Base-by-base conservation (phyloP, 352 stramenopile genomes). In the Phytophthora colocasiae region DNA sequence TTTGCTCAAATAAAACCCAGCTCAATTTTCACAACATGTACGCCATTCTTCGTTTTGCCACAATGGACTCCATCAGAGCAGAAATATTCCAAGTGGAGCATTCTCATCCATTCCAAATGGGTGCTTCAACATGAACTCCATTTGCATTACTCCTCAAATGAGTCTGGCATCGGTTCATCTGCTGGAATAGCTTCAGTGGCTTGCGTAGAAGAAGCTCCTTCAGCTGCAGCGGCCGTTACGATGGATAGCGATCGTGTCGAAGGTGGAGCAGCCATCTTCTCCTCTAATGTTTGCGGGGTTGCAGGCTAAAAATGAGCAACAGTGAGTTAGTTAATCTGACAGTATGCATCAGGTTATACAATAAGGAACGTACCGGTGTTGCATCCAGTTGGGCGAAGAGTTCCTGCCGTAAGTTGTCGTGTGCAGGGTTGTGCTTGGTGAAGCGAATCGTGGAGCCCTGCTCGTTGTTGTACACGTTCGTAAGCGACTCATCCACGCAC, bases 401-500 rank as follows among this genome's bases (percentile, higher is more conserved):
- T 46, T 95, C 87, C 26, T 86, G 74, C 15, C 85, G 83, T 40
- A 95, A 49, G 46, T 89, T 92, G 27, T 95, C 85, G 52, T 95
- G 87, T 17, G 85, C 85, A 0, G 87, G 87, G 36, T 83, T 93
- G 50, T 90, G 85, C 65, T 93, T 92, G 11, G 87, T 93, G 45
- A 95, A 95, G 43, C 83, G 87, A 47, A 95, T 91, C 8, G 84
- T 98, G 29, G 92, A 98, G 36, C 83, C 86, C 32, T 91, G 82
- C 26, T 98, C 91, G 70, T 98, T 98, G 43, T 93, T 90, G 78
- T 97, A 98, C 22, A 98, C 86, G 45, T 83, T 89, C 71, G 96
- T 90, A 44, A 98, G 93, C n/a, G 92, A 98, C 67, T 97, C 85
- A 34, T 93, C 84, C 32, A 99, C 96, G 69, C 87, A 98, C 26